Percentiles rank a stretch among this genome's conserved stretches.
These are phyloP conservation scores for Paracorniculantispora psalliotae DNA, from an alignment of 2,329 filamentous ascomycete species.

Conservation along the genomic window DNA sequence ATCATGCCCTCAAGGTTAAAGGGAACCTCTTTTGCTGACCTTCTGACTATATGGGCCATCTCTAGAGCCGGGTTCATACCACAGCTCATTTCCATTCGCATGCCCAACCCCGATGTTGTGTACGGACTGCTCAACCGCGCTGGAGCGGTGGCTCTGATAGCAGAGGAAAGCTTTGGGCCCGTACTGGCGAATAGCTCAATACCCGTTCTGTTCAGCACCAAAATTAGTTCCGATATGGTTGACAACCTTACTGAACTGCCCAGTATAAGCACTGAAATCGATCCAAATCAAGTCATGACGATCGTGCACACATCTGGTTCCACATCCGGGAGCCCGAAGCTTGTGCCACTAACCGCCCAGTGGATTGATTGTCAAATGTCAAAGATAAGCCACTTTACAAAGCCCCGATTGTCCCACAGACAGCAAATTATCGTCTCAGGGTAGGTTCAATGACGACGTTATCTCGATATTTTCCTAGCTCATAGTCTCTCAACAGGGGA, in stretches of 20 bases:
- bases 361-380: not conserved
- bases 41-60: constrained; percentile 18
- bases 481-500: not conserved
- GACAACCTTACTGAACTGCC: not conserved
- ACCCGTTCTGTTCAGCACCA: not conserved
- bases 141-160: constrained; percentile 15
- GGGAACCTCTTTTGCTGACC: constrained; percentile 8
- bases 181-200: constrained; percentile 10
- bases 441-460: not conserved
- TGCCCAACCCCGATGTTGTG: constrained; percentile 18
- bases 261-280: not conserved
- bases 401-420: not conserved
- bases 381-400: not conserved
- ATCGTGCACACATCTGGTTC: not conserved
- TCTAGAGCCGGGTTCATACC: constrained; percentile 20
- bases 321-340: not conserved
- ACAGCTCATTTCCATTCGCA: constrained; percentile 17
- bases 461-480: too few relatives aligned
- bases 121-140: constrained; percentile 15
- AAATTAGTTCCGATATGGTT: not conserved
- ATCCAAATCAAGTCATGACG: not conserved
- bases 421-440: not conserved
- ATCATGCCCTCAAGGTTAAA: too few relatives aligned
- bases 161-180: constrained; percentile 6
- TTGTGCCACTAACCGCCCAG: not conserved